Percentiles rank a stretch among this genome's conserved stretches.
Evolutionary conservation across 176 grass and related monocot species (phyloP).

Genomic region (Juncus inflexus): DNA sequence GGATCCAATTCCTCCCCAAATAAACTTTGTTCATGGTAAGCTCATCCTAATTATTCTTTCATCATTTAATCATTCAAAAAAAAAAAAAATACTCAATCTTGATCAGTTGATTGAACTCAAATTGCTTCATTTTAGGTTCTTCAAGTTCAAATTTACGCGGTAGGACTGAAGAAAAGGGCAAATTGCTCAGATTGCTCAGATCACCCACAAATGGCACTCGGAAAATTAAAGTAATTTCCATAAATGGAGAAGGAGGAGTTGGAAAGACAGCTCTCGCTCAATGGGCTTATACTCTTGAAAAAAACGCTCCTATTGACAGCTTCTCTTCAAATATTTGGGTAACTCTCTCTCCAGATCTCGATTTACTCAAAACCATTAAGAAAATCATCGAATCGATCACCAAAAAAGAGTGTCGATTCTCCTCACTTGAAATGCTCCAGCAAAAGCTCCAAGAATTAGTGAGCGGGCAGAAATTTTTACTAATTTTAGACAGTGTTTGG

Average conservation of each 20-base stretch:
- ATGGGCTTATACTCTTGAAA: constrained; percentile 5
- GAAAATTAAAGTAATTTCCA: constrained; percentile 15
- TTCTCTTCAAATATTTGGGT: constrained; percentile 26
- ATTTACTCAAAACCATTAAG: constrained; percentile 5
- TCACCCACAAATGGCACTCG: not conserved
- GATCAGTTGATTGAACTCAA: too few species aligned
- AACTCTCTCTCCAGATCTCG: constrained; percentile 1
- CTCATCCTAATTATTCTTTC: too few species aligned
- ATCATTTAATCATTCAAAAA: too few species aligned
- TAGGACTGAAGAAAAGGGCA: not conserved
- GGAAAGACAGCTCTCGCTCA: constrained; percentile 33
- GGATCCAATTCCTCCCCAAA: too few species aligned
- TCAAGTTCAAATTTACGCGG: not conserved
- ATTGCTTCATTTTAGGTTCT: too few species aligned
- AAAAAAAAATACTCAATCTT: too few species aligned
- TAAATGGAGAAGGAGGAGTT: constrained; percentile 27
- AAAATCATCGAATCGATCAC: constrained; percentile 31
- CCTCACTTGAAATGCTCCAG: constrained; percentile 23
- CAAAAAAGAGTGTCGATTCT: too few species aligned
- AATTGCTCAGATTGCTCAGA: not conserved
- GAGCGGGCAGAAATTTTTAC: constrained; percentile 13
- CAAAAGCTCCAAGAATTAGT: constrained; percentile 17
- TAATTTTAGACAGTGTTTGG: constrained; percentile 29
- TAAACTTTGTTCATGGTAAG: too few species aligned
- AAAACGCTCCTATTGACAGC: not conserved